Conservation (phyloP, 108 stramenopile species). For the Bacterosira constricta region DNA sequence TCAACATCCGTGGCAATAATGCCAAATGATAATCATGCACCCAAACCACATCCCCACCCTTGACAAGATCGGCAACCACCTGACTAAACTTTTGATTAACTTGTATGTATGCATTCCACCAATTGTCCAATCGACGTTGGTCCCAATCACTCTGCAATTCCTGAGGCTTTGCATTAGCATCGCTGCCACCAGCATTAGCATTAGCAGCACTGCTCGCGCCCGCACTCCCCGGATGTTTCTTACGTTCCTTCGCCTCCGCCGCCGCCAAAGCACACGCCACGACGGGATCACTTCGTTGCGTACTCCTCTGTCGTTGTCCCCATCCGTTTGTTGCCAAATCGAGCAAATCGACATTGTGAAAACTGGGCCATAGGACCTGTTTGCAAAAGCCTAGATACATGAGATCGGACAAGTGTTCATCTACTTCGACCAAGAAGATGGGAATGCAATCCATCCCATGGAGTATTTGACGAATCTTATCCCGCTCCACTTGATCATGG, state of each 20-base stretch:
- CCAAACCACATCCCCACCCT: conserved; percentile 88
- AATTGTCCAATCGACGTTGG: conserved; percentile 80
- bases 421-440: conserved; percentile 81
- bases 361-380: conserved; percentile 96
- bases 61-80: conserved; percentile 62
- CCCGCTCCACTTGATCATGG: conserved; percentile 70
- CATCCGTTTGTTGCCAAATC: conserved; percentile 76
- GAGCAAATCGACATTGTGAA: conserved; percentile 96
- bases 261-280: conserved; percentile 45
- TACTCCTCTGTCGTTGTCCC: conserved; percentile 45
- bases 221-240: conserved; percentile 27
- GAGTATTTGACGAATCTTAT: conserved; percentile 73
- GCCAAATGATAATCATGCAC: conserved; percentile 99
- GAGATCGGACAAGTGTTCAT: conserved; percentile 43
- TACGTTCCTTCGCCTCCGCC: conserved; percentile 45
- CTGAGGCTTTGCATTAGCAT: not conserved
- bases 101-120: conserved; percentile 88
- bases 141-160: conserved; percentile 76
- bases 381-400: conserved; percentile 97
- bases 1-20: conserved; percentile 88
- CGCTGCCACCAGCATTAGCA: conserved; percentile 5
- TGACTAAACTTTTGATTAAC: conserved; percentile 88
- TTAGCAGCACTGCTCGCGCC: conserved; percentile 36
- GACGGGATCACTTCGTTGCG: conserved; percentile 33
- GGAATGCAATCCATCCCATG: conserved; percentile 93